These are phyloP conservation scores for Trichocladium antarcticum DNA, from an alignment of 495 filamentous ascomycete genomes.

Conservation along the genomic window DNA sequence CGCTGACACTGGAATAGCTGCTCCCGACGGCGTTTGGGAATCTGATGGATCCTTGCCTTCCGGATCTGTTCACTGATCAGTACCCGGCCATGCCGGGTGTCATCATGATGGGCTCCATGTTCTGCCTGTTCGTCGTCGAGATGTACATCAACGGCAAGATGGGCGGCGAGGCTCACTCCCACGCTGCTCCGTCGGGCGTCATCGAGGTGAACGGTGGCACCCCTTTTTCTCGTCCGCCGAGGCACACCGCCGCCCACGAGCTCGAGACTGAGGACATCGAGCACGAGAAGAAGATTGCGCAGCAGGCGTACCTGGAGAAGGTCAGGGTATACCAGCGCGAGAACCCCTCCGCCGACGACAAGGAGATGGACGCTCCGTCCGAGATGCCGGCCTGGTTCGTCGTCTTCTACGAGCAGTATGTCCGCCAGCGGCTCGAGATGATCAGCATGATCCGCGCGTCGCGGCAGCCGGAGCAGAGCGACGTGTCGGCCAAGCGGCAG, in stretches of 20 bases:
- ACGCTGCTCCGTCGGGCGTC: conserved; percentile 39
- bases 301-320: conserved; percentile 29
- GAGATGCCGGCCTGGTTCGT: conserved; percentile 47
- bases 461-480: neutral
- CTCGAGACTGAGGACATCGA: conserved; percentile 27
- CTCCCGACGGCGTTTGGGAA: conserved; percentile 47
- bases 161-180: conserved; percentile 26
- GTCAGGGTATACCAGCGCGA: conserved; percentile 1
- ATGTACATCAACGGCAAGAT: conserved; percentile 43
- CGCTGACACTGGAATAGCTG: conserved; percentile 24
- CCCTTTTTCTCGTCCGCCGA: conserved; percentile 19
- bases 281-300: conserved; percentile 34
- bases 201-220: neutral
- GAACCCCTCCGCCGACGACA: conserved; percentile 20
- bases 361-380: conserved; percentile 24
- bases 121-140: conserved; percentile 45
- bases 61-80: conserved; percentile 41
- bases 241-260: conserved; percentile 20
- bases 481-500: conserved; percentile 15
- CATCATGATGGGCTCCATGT: conserved; percentile 49
- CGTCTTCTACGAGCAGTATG: conserved; percentile 45
- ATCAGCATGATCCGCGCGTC: conserved; percentile 31
- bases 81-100: conserved; percentile 51
- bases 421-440: conserved; percentile 42
- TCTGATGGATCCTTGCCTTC: conserved; percentile 48